Evolutionary conservation across 768 basidiomycete genomes (phyloP), one percentile per base, ranked within the genome.

Genomic region (Mycena venus): DNA sequence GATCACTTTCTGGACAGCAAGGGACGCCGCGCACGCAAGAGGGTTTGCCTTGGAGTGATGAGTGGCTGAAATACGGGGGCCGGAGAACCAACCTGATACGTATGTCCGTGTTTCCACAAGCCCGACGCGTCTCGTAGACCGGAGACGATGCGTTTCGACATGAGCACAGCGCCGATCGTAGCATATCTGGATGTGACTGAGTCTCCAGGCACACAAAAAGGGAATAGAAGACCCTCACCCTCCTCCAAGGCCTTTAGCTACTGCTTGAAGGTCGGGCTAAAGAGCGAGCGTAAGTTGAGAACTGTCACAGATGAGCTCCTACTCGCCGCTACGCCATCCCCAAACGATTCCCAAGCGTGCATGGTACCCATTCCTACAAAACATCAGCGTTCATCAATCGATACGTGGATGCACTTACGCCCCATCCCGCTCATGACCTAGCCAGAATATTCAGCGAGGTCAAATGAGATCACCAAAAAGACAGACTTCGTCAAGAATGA

Each of bases 371-470:
- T 95, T 32, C 95, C 94, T 95, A 74, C 65, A n/a, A 25, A 15
- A 47, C 21, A 11, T 29, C 21, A 72, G 31, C 40, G 51, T n/a
- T 38, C 9, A 60, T 58, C 23, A 19, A 31, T 34, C 23, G 44
- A 12, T 38, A 17, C 19, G 15, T 38, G 31, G 23, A 42, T n/a
- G 58, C 44, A 87, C 94, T 83, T 80, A 93, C 95, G 91, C 70
- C 96, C 95, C 93, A 96, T 96, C 53, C 95, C 95, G 80, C 92
- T 91, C 96, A 97, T 96, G 56, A 96, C 85, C 88, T 89, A 69
- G 19, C 55, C 56, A 38, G 17, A 60, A 42, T 59, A 27, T 21
- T 75, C 29, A 72, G 47, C 29, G 36, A 11, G 23, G 9, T 59
- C 12, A 62, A 40, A 53, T 1, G 14, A 51, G 42, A 32, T 40